A percentile compares a stretch with the other conserved stretches of the same genome.
These are phyloP conservation scores for Fusarium palustre DNA, from an alignment of 2,329 filamentous ascomycete species.

Conservation along the genomic window DNA sequence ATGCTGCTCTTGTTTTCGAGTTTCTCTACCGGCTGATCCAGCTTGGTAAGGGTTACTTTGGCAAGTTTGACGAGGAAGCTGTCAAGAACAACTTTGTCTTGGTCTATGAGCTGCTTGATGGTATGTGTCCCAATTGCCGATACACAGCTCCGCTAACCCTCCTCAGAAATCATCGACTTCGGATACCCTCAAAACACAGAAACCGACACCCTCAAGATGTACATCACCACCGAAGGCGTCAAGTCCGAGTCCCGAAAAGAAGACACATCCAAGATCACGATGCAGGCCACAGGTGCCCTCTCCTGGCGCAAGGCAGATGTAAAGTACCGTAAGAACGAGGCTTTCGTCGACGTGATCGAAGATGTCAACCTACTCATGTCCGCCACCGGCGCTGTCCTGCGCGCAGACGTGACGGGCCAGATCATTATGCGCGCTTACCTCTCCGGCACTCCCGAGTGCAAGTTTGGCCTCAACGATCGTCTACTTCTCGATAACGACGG, in stretches of 20 bases:
- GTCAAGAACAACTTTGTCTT: conserved; percentile 99
- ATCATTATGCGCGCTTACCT: conserved; percentile 99
- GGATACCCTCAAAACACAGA: conserved; percentile 99
- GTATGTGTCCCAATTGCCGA: conserved; percentile 57
- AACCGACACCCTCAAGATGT: conserved; percentile 99
- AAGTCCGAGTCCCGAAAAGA: conserved; percentile 88
- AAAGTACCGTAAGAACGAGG: conserved; percentile 99
- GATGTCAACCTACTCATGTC: conserved; percentile 99
- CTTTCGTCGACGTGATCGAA: conserved; percentile 98
- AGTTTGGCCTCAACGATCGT: conserved; percentile 97
- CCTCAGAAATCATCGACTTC: conserved; percentile 93
- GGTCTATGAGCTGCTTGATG: conserved; percentile 96
- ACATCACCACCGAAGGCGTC: conserved; percentile 99
- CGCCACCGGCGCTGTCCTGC: conserved; percentile 92
- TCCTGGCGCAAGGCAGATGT: conserved; percentile 98
- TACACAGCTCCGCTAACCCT: neutral
- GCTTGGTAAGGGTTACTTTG: conserved; percentile 95
- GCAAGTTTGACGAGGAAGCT: conserved; percentile 98
- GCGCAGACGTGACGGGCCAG: conserved; percentile 95
- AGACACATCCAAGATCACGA: conserved; percentile 97
- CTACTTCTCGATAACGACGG: conserved; percentile 86
- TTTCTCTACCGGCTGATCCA: conserved; percentile 93
- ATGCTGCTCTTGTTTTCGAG: conserved; percentile 97
- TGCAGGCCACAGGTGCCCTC: conserved; percentile 97
- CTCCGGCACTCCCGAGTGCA: conserved; percentile 96